Evolutionary conservation across 805 yeast species (phyloP), one percentile per base, ranked within the genome.

Genomic region (Ogataea salicorniae): DNA sequence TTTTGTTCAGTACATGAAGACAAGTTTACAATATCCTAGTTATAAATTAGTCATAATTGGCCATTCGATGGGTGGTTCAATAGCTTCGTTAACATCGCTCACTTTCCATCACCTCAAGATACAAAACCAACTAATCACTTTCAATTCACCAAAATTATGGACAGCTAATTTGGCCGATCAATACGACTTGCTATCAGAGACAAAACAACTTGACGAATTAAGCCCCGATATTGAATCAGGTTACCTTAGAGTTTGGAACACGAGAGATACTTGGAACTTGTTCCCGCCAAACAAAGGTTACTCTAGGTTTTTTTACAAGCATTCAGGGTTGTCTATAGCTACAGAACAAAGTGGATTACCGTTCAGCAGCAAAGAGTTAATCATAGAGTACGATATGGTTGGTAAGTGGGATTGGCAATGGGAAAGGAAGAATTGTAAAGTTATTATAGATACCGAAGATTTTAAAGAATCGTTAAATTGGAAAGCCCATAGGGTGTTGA

Each of bases 51-150:
- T 39, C 17, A 41, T 55, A 34, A 39, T 48, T 22, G 59, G 59
- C n/a, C 59, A 55, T 43, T 55, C 59, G 6, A 53, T 55, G 56
- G 59, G 59, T 13, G 59, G 59, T 5, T 53, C 59, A 5, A 51
- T 55, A 6, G 59, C 59, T 1, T 55, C 56, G 22, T 40, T 55
- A 8, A 48, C 50, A 1, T 53, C 56, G 23, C 45, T 55, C 23
- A 46, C 51, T 17, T 50, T 55, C 43, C 59, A 49, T 37, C 56
- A 46, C 31, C 41, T 55, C 15, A 52, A 46, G 14, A 42, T 55
- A 3, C 41, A 46, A 1, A 53, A 55, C 39, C 39, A 51, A 16
- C 43, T 55, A 33, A 48, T 55, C 29, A 53, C 59, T 1, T 51
- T 49, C 46, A 55, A 55, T 37, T 53, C 56, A 8, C 59, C 59